Base-by-base conservation (phyloP, 2,329 filamentous ascomycete species). In the Mollisia scopiformis region DNA sequence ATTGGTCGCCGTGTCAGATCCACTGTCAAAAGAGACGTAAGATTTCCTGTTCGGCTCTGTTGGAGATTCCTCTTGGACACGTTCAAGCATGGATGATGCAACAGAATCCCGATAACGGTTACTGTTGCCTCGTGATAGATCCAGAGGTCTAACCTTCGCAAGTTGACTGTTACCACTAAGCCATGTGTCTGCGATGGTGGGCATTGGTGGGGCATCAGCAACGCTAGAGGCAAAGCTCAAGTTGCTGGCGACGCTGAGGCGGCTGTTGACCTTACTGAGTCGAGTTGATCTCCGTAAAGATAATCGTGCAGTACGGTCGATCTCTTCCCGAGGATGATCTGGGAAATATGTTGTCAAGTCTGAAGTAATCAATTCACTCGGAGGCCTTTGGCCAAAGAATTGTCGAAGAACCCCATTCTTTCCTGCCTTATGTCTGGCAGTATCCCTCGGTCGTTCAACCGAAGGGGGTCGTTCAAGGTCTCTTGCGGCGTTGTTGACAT, bases 291-390 rank as follows among this genome's bases (percentile, higher is more conserved):
- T 86, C 68, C 94, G 87, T 75, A 97, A 90, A 0, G 94, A 97
- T 76, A 97, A 86, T 52, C 95, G 90, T 64, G 97, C 93, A 0
- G 95, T 98, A 69, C 93, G 90, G 75, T 98, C 95, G 73, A 99
- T 97, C 69, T 96, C 92, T 73, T 97, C 93, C 58, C 92, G 88
- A 53, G 93, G 88, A 71, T 98, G 94, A 71, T 96, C 93, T 0
- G 95, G 95, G 82, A 99, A 99, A 80, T 98, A 99, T 0, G 93
- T 96, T 1, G 92, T 95, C 62, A 99, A 81, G 73, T 99, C 95
- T 23, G 95, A 96, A 27, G 94, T 94, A 73, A 99, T 99, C 74
- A 99, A 85, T 79, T 99, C 95, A 78, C 94, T 98, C 1, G 95
- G 95, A 19, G 95, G 95, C 69, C 95, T 85, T 66, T 95, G 88